phyloP scores from a whole-genome alignment of 495 filamentous ascomycete species.

The Saxophila tyrrhenica region DNA sequence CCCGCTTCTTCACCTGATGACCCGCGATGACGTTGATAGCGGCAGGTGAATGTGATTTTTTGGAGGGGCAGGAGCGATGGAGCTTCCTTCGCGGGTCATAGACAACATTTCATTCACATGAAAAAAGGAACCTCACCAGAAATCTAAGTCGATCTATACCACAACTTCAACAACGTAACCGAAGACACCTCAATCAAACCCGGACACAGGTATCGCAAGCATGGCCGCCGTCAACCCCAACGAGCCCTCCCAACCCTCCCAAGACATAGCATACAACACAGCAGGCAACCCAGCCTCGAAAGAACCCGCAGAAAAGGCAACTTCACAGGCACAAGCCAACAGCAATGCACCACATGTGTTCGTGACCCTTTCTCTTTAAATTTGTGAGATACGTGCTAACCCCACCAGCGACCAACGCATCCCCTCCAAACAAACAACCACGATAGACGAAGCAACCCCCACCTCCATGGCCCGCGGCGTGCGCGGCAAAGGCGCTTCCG shows the following conservation, averaged over 20 bases:
- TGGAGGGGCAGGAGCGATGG: too few relatives aligned
- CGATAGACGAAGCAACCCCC: constrained; percentile 15
- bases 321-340: constrained; percentile 19
- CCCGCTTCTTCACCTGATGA: neutral
- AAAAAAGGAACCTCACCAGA: too few relatives aligned
- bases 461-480: constrained; percentile 26
- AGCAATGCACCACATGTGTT: neutral
- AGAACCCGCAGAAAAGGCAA: constrained; percentile 21
- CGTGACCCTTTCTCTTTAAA: neutral
- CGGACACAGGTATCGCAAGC: too few relatives aligned
- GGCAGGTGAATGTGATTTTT: too few relatives aligned
- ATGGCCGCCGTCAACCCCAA: constrained; percentile 17
- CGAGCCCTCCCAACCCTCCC: constrained; percentile 27
- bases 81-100: neutral
- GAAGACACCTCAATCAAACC: too few relatives aligned
- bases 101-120: too few relatives aligned
- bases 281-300: constrained; percentile 30
- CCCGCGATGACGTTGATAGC: neutral
- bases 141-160: too few relatives aligned
- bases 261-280: constrained; percentile 26
- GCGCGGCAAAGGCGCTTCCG: constrained; percentile 25
- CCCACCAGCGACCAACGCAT: constrained; percentile 23
- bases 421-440: constrained; percentile 20
- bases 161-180: too few relatives aligned
- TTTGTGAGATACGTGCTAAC: neutral